Evolutionary conservation across 176 grass and related monocot genomes (phyloP), one percentile per base, ranked within the genome.

Genomic region (Eleusine indica): DNA sequence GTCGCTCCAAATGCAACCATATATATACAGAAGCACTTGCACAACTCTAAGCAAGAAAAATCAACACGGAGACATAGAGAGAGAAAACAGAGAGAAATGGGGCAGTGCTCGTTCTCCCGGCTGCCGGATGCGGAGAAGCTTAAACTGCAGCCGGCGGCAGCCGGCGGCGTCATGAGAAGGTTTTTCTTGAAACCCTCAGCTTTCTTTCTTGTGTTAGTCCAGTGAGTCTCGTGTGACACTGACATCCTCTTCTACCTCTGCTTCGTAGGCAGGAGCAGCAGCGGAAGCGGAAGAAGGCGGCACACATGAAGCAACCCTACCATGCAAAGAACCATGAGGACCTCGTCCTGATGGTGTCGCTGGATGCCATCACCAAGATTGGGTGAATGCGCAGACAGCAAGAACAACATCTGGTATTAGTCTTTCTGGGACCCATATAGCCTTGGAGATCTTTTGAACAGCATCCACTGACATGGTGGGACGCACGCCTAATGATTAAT

Each of bases 261-360:
- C 25, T 47, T 1, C 62, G 71, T 78, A 97, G 94, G 80, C 76
- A 94, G 84, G 87, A 90, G 42, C 71, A 92, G 53, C 87, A 21
- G 73, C 84, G 3, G 42, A 74, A 40, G 92, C 76, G 2, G 63
- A 87, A 37, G 51, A 81, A 56, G 69, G 72, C 71, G 12, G 84
- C 84, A 58, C 88, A 43, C 6, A 77, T 77, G 74, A 89, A 86
- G 32, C 81, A 94, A 71, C 61, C 78, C 0, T 86, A 79, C 71
- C 49, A 42, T 0, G 74, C 79, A 0, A 71, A 65, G 2, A 80
- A 46, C 76, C 49, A 85, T 69, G 89, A 92, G 22, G 87, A 92
- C 19, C 87, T 89, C 2, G 85, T 94, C 49, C 86, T 92, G 2
- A 88, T 86, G 80, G 94, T 94, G 35, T 87, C 79, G 1, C 47